Conservation (phyloP, 1,139 yeast genomes). For the Geotrichum carabidarum region DNA sequence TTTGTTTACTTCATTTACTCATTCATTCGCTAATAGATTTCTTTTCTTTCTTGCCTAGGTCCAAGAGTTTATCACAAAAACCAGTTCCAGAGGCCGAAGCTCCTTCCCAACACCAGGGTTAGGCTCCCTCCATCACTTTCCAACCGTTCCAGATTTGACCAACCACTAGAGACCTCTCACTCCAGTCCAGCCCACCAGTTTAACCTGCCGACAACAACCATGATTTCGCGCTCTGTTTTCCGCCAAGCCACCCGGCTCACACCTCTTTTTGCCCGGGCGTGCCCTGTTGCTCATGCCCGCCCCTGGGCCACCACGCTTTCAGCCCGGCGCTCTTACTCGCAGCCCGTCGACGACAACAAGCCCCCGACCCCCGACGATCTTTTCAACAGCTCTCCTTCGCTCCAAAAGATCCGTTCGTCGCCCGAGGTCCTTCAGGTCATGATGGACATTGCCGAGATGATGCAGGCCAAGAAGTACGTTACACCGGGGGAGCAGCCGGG, state of each 20-base stretch:
- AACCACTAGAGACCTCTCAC: not conserved
- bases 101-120: not conserved
- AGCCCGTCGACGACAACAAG: constrained; percentile 9
- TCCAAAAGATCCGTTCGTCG: constrained; percentile 13
- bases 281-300: not conserved
- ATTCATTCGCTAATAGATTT: no score
- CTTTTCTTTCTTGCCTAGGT: not conserved
- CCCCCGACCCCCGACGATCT: constrained; percentile 11
- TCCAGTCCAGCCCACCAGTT: not conserved
- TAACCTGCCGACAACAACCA: not conserved
- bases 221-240: constrained; percentile 13
- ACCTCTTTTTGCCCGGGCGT: not conserved
- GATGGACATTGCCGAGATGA: constrained; percentile 18
- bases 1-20: not conserved
- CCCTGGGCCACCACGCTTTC: not conserved
- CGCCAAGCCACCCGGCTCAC: constrained; percentile 9
- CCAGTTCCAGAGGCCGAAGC: not conserved
- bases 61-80: no score
- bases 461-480: constrained; percentile 17
- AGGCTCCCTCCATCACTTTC: not conserved
- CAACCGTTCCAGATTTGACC: no score
- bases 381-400: constrained; percentile 12
- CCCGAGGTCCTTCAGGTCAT: constrained; percentile 18
- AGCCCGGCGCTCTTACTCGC: constrained; percentile 3
- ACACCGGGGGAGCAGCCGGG: constrained; percentile 20